Conservation (phyloP, 768 basidiomycete species). For the Mycena crocata region DNA sequence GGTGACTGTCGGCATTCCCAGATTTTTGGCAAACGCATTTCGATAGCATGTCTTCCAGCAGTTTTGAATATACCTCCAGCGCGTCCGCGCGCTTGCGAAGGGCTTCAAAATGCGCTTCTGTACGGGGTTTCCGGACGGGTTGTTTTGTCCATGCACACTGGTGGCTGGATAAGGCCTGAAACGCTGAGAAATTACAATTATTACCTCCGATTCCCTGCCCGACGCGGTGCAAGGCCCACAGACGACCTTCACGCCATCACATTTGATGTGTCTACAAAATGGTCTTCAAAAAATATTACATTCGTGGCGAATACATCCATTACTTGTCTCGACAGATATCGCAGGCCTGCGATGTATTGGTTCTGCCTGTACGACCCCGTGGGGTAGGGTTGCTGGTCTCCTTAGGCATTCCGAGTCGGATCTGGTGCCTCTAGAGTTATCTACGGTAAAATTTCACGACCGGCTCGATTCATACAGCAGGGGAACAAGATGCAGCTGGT, state of each 20-base stretch:
- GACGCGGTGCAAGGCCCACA: conserved; percentile 22
- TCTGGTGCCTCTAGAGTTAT: too few relatives aligned
- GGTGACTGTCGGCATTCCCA: conserved; percentile 14
- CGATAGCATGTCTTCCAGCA: conserved; percentile 13
- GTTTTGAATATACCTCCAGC: conserved; percentile 15
- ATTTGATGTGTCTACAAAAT: conserved; percentile 32
- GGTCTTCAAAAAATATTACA: too few relatives aligned
- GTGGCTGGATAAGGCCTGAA: too few relatives aligned
- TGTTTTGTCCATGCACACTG: conserved; percentile 25
- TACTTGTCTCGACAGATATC: conserved; percentile 16
- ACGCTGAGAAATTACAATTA: too few relatives aligned
- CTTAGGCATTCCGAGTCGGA: too few relatives aligned
- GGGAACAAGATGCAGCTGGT: too few relatives aligned
- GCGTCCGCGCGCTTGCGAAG: conserved; percentile 28
- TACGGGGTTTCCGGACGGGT: conserved; percentile 21
- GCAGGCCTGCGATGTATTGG: too few relatives aligned
- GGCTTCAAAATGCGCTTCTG: conserved; percentile 33
- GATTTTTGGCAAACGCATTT: conserved; percentile 32
- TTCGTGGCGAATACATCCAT: too few relatives aligned
- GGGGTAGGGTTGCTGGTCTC: too few relatives aligned
- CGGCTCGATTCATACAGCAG: too few relatives aligned
- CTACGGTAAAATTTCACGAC: too few relatives aligned
- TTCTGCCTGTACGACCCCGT: too few relatives aligned
- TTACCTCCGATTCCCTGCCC: conserved; percentile 15
- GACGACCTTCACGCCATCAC: conserved; percentile 24